phyloP scores from a whole-genome alignment of 2,329 filamentous ascomycete genomes.

The Cladosporium sp. region DNA sequence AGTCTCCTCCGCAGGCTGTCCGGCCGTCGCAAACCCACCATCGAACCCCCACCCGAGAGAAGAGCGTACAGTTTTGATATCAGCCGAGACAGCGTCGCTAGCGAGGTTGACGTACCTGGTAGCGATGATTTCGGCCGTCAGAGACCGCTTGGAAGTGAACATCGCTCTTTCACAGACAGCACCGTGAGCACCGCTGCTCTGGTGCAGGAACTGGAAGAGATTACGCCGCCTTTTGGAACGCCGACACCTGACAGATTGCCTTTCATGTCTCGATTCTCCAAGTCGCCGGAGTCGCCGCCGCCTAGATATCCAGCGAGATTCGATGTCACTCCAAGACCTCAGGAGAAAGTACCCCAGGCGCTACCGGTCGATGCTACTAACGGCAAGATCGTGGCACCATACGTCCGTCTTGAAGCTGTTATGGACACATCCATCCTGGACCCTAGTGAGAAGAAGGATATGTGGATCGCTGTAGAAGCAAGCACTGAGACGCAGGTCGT shows the following conservation, averaged over 20 bases:
- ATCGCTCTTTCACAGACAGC: constrained; percentile 22
- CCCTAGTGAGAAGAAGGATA: constrained; percentile 16
- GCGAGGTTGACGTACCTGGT: not conserved
- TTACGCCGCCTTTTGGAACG: constrained; percentile 2
- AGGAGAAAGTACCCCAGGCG: not conserved
- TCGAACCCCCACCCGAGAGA: constrained; percentile 15
- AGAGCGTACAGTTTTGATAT: constrained; percentile 26
- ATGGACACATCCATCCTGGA: constrained; percentile 22
- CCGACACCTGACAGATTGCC: not conserved
- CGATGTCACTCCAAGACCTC: not conserved
- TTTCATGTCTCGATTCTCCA: not conserved
- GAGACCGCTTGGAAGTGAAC: not conserved
- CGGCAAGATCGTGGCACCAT: constrained; percentile 15
- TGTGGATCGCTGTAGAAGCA: constrained; percentile 28
- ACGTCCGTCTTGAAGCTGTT: constrained; percentile 21
- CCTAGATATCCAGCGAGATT: not conserved
- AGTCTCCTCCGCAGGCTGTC: constrained; percentile 27
- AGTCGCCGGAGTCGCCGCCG: constrained; percentile 4
- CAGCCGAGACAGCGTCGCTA: constrained; percentile 20
- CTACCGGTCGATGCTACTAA: not conserved
- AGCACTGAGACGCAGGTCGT: constrained; percentile 19
- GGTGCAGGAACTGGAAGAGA: constrained; percentile 3
- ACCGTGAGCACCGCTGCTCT: constrained; percentile 21
- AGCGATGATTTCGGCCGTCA: not conserved
- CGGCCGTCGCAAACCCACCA: constrained; percentile 20